These are phyloP conservation scores for Tieghemostelium lacteum DNA, from an alignment of 78 protist species.

Conservation along the genomic window DNA sequence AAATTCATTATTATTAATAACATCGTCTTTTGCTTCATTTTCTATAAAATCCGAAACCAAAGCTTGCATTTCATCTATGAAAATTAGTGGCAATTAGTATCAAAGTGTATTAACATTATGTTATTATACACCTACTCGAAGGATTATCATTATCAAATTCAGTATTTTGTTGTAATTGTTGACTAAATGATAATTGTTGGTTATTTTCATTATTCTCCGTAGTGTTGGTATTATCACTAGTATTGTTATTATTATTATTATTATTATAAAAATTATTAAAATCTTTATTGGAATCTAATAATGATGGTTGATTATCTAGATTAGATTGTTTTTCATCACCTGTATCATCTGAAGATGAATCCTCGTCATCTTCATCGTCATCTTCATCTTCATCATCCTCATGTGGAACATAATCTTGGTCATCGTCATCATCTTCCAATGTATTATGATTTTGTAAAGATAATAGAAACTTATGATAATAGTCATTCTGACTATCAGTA, in stretches of 20 bases:
- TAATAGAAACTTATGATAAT: too few species aligned
- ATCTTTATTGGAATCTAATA: neutral
- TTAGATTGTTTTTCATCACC: too few species aligned
- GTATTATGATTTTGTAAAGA: too few species aligned
- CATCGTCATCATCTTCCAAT: conserved; percentile 57
- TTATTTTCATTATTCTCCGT: neutral
- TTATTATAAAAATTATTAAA: too few species aligned
- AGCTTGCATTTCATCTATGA: conserved; percentile 34
- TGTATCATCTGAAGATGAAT: neutral
- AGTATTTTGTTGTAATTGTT: neutral
- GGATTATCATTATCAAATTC: neutral
- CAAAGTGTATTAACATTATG: neutral
- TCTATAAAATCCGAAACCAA: conserved; percentile 45
- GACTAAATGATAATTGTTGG: neutral
- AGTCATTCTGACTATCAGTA: too few species aligned
- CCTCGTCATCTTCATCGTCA: conserved; percentile 1
- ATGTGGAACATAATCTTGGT: conserved; percentile 53
- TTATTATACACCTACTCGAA: neutral
- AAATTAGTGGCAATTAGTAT: neutral
- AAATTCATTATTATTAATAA: conserved; percentile 3
- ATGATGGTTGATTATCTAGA: too few species aligned
- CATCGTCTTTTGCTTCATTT: conserved; percentile 50
- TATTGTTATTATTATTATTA: neutral
- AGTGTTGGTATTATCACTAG: neutral
- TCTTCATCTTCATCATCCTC: conserved; percentile 60